Percentiles rank a stretch among this genome's conserved stretches.
phyloP scores from a whole-genome alignment of 2,329 filamentous ascomycete species.

The Fusarium virguliforme region DNA sequence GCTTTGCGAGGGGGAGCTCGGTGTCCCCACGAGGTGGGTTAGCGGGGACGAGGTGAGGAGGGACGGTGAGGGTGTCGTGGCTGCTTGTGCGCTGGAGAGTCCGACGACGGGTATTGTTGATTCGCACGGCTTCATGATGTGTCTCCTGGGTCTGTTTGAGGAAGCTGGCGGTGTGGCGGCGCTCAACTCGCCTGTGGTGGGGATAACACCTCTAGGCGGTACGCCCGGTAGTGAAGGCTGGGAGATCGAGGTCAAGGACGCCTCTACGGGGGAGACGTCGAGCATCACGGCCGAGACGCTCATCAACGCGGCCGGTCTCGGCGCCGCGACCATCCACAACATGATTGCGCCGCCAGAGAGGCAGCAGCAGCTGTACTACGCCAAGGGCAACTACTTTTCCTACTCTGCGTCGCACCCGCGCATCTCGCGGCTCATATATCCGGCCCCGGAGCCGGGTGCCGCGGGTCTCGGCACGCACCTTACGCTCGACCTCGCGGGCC shows the following conservation, averaged over 20 bases:
- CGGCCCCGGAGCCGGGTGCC: constrained; percentile 84
- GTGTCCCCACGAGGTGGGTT: constrained; percentile 82
- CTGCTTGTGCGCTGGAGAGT: constrained; percentile 80
- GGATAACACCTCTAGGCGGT: constrained; percentile 66
- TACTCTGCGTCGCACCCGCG: constrained; percentile 77
- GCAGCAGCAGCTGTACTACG: constrained; percentile 79
- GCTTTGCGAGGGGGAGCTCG: constrained; percentile 59
- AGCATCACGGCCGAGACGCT: constrained; percentile 82
- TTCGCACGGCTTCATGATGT: constrained; percentile 87
- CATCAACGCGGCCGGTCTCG: constrained; percentile 89
- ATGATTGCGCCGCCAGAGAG: constrained; percentile 76
- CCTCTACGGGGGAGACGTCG: constrained; percentile 63
- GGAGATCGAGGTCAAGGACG: constrained; percentile 72
- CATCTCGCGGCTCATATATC: constrained; percentile 86
- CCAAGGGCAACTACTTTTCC: constrained; percentile 96
- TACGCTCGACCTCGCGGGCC: constrained; percentile 88
- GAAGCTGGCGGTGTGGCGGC: constrained; percentile 83
- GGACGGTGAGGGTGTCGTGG: constrained; percentile 83
- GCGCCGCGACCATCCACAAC: constrained; percentile 84
- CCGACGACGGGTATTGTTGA: constrained; percentile 93
- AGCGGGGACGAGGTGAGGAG: constrained; percentile 71
- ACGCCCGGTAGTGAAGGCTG: constrained; percentile 75
- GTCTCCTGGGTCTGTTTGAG: constrained; percentile 83
- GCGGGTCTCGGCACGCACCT: constrained; percentile 93
- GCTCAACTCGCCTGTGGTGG: constrained; percentile 76